phyloP scores from a whole-genome alignment of 352 stramenopile species.

The Peronospora belbahrii region DNA sequence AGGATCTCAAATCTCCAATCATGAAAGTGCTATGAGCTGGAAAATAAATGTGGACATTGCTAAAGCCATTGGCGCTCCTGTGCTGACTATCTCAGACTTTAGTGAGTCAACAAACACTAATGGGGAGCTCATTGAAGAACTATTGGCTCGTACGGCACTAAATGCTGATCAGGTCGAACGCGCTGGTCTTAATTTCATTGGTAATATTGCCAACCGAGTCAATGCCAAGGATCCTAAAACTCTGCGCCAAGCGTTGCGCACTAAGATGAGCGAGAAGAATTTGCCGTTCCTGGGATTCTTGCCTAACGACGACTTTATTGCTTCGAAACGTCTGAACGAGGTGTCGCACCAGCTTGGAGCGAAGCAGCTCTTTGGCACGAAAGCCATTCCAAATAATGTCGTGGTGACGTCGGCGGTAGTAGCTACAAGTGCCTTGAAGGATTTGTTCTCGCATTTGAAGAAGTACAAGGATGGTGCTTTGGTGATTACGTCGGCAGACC shows the following conservation, averaged over 20 bases:
- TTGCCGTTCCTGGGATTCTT: constrained; percentile 62
- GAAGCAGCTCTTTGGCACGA: constrained; percentile 54
- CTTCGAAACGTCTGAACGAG: constrained; percentile 72
- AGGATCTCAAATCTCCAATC: constrained; percentile 52
- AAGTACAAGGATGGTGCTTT: constrained; percentile 69
- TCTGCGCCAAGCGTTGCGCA: constrained; percentile 27
- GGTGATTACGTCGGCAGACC: constrained; percentile 71
- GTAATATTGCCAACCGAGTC: constrained; percentile 71
- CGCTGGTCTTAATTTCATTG: constrained; percentile 56
- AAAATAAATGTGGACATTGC: constrained; percentile 76
- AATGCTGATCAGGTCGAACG: constrained; percentile 54
- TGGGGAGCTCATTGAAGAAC: constrained; percentile 36
- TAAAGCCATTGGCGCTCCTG: constrained; percentile 52
- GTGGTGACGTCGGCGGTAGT: constrained; percentile 60
- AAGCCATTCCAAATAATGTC: constrained; percentile 58
- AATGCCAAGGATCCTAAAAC: constrained; percentile 26
- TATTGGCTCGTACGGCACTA: constrained; percentile 45
- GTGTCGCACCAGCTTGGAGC: constrained; percentile 57
- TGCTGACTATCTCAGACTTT: constrained; percentile 61
- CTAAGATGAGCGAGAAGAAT: constrained; percentile 29
- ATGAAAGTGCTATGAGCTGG: constrained; percentile 70
- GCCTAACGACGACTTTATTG: constrained; percentile 57
- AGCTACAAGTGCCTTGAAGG: constrained; percentile 59
- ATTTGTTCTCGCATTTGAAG: constrained; percentile 69
- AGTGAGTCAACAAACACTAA: constrained; percentile 19